Evolutionary conservation across 768 basidiomycete genomes (phyloP).

Genomic region (Leccinum incarnatum): DNA sequence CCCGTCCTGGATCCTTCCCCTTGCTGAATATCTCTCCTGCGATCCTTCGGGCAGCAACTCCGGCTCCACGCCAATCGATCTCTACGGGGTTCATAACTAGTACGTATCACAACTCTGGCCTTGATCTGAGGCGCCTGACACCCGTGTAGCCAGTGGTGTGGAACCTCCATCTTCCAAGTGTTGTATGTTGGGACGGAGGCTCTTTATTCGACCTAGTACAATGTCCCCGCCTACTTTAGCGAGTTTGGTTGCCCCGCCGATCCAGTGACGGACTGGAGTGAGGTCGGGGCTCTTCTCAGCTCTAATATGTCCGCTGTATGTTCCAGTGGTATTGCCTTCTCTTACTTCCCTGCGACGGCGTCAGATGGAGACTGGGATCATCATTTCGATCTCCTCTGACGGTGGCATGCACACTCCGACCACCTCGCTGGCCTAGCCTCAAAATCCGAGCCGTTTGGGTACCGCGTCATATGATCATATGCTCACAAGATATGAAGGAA

Average conservation of each 20-base stretch:
- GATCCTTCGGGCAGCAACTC: slow-evolving; percentile 53
- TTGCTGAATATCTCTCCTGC: slow-evolving; percentile 82
- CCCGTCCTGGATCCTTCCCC: slow-evolving; percentile 54
- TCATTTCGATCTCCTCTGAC: slow-evolving; percentile 61
- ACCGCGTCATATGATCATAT: too few species aligned
- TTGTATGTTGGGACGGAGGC: slow-evolving; percentile 55
- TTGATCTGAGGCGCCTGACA: slow-evolving; percentile 1
- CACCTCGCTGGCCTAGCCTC: too few species aligned
- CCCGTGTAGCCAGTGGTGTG: slow-evolving; percentile 74
- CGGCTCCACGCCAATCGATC: slow-evolving; percentile 66
- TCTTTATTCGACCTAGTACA: slow-evolving; percentile 55
- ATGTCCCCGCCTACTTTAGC: slow-evolving; percentile 85
- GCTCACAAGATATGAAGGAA: too few species aligned
- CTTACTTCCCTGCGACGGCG: slow-evolving; percentile 83
- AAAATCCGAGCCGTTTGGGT: too few species aligned
- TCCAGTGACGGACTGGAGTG: slow-evolving; percentile 72
- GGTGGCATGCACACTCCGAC: too few species aligned
- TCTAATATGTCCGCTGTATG: slow-evolving; percentile 74
- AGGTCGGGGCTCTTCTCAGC: slow-evolving; percentile 70
- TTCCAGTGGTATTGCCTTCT: slow-evolving; percentile 88
- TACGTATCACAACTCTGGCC: slow-evolving; percentile 36
- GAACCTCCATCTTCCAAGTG: slow-evolving; percentile 52
- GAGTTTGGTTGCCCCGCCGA: slow-evolving; percentile 76
- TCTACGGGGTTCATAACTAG: slow-evolving; percentile 89
- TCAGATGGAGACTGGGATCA: slow-evolving; percentile 80